These are phyloP conservation scores for Boletus speciosus DNA, from an alignment of 768 basidiomycete genomes.

Conservation along the genomic window DNA sequence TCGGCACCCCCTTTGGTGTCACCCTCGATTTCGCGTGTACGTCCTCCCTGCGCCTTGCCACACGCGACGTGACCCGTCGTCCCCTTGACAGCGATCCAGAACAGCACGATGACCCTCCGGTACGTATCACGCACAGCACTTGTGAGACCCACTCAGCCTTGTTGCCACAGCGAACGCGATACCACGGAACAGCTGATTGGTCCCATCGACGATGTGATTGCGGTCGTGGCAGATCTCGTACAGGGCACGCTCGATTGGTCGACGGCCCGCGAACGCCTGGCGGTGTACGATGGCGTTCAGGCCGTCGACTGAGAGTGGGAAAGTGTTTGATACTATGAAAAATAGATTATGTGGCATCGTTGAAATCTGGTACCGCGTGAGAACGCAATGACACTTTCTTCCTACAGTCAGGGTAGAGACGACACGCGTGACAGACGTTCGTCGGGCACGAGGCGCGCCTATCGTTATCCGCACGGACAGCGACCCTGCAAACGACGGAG, in stretches of 20 bases:
- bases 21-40: slow-evolving; percentile 92
- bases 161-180: slow-evolving; percentile 74
- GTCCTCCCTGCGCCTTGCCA: not conserved
- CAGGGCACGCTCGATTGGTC: slow-evolving; percentile 74
- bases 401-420: slow-evolving; percentile 3
- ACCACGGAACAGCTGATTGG: slow-evolving; percentile 93
- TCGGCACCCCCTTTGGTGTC: slow-evolving; percentile 95
- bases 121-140: slow-evolving; percentile 37
- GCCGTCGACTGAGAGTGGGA: slow-evolving; percentile 50
- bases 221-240: slow-evolving; percentile 74
- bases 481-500: slow-evolving; percentile 5
- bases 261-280: slow-evolving; percentile 65
- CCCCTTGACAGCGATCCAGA: slow-evolving; percentile 65
- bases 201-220: slow-evolving; percentile 82
- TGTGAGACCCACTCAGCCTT: not conserved
- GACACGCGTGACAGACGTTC: not conserved
- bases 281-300: slow-evolving; percentile 86
- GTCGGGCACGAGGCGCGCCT: slow-evolving; percentile 5
- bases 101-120: slow-evolving; percentile 92
- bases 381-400: not conserved
- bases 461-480: not conserved
- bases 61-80: not conserved
- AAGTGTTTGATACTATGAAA: not conserved
- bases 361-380: not conserved
- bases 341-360: not conserved